Conservation (phyloP, 768 basidiomycete species). For the Termitomyces sp. region DNA sequence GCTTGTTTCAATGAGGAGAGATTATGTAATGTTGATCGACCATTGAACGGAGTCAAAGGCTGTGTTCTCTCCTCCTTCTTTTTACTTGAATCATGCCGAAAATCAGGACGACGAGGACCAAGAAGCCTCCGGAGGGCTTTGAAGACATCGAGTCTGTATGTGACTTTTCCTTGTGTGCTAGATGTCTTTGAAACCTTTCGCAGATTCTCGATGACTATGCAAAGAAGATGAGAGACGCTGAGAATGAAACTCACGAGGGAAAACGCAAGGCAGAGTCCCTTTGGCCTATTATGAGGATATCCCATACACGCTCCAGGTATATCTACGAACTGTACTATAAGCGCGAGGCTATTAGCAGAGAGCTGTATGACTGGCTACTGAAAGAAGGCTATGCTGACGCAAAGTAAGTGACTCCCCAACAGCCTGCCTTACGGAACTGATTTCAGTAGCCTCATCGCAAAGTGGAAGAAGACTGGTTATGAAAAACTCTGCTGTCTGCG, state of each 20-base stretch:
- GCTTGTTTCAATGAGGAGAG: constrained; percentile 9
- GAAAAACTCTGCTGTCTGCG: constrained; percentile 96
- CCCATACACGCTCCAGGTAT: constrained; percentile 92
- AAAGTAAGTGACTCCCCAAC: constrained; percentile 57
- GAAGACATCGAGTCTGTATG: constrained; percentile 86
- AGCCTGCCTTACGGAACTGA: background rate
- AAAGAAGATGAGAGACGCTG: constrained; percentile 98
- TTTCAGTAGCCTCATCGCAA: constrained; percentile 77
- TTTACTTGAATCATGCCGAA: constrained; percentile 68
- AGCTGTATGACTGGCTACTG: constrained; percentile 95
- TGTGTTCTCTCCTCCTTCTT: background rate
- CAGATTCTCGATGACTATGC: constrained; percentile 97
- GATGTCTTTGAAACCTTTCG: constrained; percentile 4
- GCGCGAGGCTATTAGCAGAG: constrained; percentile 87
- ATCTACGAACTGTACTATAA: constrained; percentile 99
- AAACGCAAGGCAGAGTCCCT: constrained; percentile 90
- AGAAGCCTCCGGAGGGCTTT: constrained; percentile 90
- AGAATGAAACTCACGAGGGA: constrained; percentile 98
- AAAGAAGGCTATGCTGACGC: constrained; percentile 97
- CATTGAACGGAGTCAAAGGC: constrained; percentile 1
- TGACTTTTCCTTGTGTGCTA: background rate
- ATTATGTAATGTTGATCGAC: constrained; percentile 13
- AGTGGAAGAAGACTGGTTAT: constrained; percentile 99
- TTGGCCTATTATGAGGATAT: constrained; percentile 98
- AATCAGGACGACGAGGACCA: constrained; percentile 89